These are phyloP conservation scores for Zalaria obscura DNA, from an alignment of 2,329 filamentous ascomycete species.

Conservation along the genomic window DNA sequence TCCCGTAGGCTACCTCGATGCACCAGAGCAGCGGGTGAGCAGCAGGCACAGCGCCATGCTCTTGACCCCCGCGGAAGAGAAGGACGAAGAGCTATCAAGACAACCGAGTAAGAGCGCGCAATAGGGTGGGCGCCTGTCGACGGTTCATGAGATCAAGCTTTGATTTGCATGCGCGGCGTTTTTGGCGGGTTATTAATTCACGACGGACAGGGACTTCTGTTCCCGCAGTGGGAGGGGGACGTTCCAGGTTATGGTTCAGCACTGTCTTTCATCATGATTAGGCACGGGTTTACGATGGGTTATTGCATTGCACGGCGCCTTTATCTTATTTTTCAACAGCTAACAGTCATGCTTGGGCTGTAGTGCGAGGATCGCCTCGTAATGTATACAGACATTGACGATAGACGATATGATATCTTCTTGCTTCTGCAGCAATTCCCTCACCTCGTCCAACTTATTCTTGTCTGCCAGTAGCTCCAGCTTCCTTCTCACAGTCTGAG, in stretches of 20 bases:
- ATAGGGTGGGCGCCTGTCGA: background rate
- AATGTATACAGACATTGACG: too few species aligned
- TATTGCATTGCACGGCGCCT: background rate
- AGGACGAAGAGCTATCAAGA: constrained; percentile 8
- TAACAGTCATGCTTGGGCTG: too few species aligned
- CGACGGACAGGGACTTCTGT: background rate
- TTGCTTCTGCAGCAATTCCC: too few species aligned
- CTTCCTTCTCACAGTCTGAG: too few species aligned
- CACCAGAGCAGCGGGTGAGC: constrained; percentile 1
- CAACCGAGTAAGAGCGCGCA: background rate
- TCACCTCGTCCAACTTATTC: too few species aligned
- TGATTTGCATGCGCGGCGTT: background rate
- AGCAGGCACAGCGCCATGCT: constrained; percentile 4
- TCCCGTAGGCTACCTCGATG: constrained; percentile 1
- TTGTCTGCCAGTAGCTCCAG: too few species aligned
- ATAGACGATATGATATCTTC: too few species aligned
- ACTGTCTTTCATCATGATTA: background rate
- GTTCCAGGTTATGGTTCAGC: background rate
- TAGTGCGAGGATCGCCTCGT: too few species aligned
- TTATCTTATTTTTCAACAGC: too few species aligned
- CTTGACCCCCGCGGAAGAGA: constrained; percentile 11
- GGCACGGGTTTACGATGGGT: background rate
- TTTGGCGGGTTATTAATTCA: background rate
- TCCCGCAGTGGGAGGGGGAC: background rate
- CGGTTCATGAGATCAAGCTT: background rate